These are phyloP conservation scores for Monilinia aucupariae DNA, from an alignment of 2,329 filamentous ascomycete genomes.

Conservation along the genomic window DNA sequence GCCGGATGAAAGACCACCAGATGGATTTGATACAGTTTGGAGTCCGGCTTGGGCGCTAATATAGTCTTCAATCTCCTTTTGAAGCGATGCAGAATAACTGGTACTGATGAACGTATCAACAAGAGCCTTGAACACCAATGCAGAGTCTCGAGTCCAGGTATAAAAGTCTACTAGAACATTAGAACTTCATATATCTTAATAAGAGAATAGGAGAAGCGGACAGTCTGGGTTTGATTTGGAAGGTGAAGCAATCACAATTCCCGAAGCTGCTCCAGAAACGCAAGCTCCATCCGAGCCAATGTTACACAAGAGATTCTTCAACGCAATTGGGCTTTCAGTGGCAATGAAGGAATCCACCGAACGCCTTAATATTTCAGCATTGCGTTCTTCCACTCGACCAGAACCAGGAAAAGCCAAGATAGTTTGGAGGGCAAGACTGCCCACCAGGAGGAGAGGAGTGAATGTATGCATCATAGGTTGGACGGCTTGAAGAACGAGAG, in stretches of 20 bases:
- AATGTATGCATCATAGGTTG: slow-evolving; percentile 47
- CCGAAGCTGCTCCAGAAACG: slow-evolving; percentile 43
- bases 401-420: slow-evolving; percentile 44
- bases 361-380: slow-evolving; percentile 41
- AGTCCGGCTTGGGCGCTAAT: slow-evolving; percentile 58
- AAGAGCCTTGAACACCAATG: slow-evolving; percentile 62
- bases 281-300: slow-evolving; percentile 52
- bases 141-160: slow-evolving; percentile 73
- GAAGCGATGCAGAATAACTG: slow-evolving; percentile 45
- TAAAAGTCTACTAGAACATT: slow-evolving; percentile 56
- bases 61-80: slow-evolving; percentile 58
- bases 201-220: slow-evolving; percentile 34
- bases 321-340: slow-evolving; percentile 47
- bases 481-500: slow-evolving; percentile 15
- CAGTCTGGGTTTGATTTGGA: slow-evolving; percentile 50
- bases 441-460: slow-evolving; percentile 46
- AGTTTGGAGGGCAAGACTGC: slow-evolving; percentile 47
- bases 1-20: slow-evolving; percentile 38
- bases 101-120: slow-evolving; percentile 58
- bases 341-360: slow-evolving; percentile 50
- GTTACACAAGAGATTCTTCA: slow-evolving; percentile 51
- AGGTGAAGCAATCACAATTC: slow-evolving; percentile 54
- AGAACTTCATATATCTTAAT: not conserved
- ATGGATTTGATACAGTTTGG: slow-evolving; percentile 54
- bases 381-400: slow-evolving; percentile 32